phyloP scores from a whole-genome alignment of 805 yeast species.

The Clavispora santaluciae region DNA sequence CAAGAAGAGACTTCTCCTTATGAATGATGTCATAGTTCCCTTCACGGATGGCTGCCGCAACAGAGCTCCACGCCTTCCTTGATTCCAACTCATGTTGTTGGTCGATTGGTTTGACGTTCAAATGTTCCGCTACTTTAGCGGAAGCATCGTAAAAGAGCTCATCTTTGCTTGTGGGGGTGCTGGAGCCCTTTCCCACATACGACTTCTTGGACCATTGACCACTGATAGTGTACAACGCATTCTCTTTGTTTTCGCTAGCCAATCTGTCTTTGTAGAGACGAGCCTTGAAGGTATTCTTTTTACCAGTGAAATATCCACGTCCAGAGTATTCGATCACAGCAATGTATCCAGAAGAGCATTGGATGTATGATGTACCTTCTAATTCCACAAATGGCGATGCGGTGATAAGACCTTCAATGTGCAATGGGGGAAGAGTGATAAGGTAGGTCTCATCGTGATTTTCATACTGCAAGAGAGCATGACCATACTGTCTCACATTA shows the following conservation, averaged over 20 bases:
- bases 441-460: slow-evolving; percentile 63
- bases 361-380: slow-evolving; percentile 83
- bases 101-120: slow-evolving; percentile 74
- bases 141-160: slow-evolving; percentile 62
- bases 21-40: slow-evolving; percentile 76
- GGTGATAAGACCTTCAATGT: slow-evolving; percentile 86
- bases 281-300: slow-evolving; percentile 89
- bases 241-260: slow-evolving; percentile 47
- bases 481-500: slow-evolving; percentile 88
- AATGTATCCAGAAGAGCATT: slow-evolving; percentile 71
- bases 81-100: slow-evolving; percentile 78
- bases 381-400: slow-evolving; percentile 94
- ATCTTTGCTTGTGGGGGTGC: slow-evolving; percentile 41
- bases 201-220: slow-evolving; percentile 94
- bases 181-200: slow-evolving; percentile 53
- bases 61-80: slow-evolving; percentile 85
- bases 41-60: slow-evolving; percentile 76
- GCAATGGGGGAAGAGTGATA: slow-evolving; percentile 89
- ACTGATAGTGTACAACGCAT: slow-evolving; percentile 69
- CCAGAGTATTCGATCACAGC: slow-evolving; percentile 79
- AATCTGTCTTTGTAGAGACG: slow-evolving; percentile 56
- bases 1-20: slow-evolving; percentile 70
- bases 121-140: slow-evolving; percentile 45
- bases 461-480: slow-evolving; percentile 67
- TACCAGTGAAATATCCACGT: slow-evolving; percentile 92